Base-by-base conservation (phyloP, 139 green algal genomes). In the Micractinium sp. region DNA sequence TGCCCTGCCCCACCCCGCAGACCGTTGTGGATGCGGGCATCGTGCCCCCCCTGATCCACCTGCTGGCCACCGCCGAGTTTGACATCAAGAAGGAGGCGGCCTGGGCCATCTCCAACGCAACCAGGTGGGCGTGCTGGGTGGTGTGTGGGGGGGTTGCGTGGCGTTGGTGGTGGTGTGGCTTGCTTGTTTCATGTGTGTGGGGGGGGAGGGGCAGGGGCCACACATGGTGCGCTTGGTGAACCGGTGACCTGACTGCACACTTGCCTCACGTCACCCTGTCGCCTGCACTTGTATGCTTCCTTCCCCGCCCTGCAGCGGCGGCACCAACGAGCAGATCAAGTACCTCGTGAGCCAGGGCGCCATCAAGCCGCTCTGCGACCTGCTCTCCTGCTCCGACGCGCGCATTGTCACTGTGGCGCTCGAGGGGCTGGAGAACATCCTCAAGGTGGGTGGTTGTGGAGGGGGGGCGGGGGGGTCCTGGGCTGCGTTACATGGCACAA, bases 51-150 rank as follows among this genome's bases (percentile, higher is more conserved):
- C 94, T 99, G 14, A 93, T 99, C 73, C 85, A 96, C 74, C 91
- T 99, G 82, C 95, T 99, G 60, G 89, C 86, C 38, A 96, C 90
- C 36, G 96, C 84, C 1, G 98, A 99, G 94, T 99, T 99, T 92
- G 98, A 99, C 94, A 99, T 99, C 93, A 99, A 99, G 92, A 99
- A 99, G 93, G 98, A 99, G 91, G 97, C 97, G 69, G 98, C 98
- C 0, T 99, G 98, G 98, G 98, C 98, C 31, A 98, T 99, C 86
- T 98, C 94, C 90, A 99, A 99, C 90, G 98, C 98, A 16, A 99
- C 98, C 56, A 86, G 81, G 81, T 86, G 81, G 19, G 81, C 63
- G 63, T 71, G 63, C 9, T 71, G 63, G 2, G 63, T 12, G 9
- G 22, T 71, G 63, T 27, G 22, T 71, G 76, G 33, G 5, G 3